These are phyloP conservation scores for Apiospora kogelbergensis DNA, from an alignment of 2,329 filamentous ascomycete genomes.

Conservation along the genomic window DNA sequence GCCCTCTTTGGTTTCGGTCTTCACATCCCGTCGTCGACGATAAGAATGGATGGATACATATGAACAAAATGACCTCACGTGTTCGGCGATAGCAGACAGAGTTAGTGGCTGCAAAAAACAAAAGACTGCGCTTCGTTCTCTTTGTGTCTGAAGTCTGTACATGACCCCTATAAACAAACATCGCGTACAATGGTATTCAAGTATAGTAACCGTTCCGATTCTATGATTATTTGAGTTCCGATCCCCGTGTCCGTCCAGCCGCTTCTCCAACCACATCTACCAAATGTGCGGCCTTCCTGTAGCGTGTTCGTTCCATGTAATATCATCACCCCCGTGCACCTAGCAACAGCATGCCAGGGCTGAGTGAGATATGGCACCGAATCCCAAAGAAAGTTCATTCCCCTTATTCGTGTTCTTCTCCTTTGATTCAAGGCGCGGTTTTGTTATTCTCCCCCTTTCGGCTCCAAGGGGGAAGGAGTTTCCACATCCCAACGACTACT, in stretches of 20 bases:
- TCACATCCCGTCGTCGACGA: no score
- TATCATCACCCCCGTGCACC: neutral
- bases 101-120: neutral
- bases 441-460: neutral
- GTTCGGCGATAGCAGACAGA: no score
- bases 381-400: neutral
- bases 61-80: no score
- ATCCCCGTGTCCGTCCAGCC: neutral
- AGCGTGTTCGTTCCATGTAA: neutral
- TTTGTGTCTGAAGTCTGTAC: neutral
- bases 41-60: neutral
- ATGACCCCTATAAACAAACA: neutral
- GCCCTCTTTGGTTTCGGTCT: no score
- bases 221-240: neutral
- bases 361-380: neutral
- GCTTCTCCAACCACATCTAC: neutral
- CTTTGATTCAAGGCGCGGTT: neutral
- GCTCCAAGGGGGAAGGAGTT: neutral
- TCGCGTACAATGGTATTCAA: conserved; percentile 5
- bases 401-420: neutral
- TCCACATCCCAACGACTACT: neutral
- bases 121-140: neutral
- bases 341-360: neutral
- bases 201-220: neutral
- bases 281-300: neutral